Evolutionary conservation across 768 basidiomycete genomes (phyloP), one percentile per base, ranked within the genome.

Genomic region (Tylopilus rubrobrunneus): DNA sequence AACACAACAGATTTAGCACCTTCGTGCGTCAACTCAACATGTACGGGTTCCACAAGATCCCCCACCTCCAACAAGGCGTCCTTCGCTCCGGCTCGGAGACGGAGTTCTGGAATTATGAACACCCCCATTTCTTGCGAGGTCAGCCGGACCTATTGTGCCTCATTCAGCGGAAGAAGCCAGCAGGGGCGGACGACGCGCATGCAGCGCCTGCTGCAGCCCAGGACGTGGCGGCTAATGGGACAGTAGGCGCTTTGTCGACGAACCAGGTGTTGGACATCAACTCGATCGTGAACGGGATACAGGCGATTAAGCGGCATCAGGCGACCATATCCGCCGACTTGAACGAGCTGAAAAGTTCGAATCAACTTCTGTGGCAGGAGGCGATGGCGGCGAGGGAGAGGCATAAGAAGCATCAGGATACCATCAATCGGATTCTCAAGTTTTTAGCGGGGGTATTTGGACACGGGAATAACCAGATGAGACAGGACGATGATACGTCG

Each of bases 41-140:
- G 90, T 95, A 94, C 64, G 92, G 92, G 29, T 96, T 95, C 71
- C 91, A 92, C 74, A 95, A 95, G 74, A 92, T 98, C 45, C 95
- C 94, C 0, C 94, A 98, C 66, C 83, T 98, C 19, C 94, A 96
- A 64, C 91, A 96, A 69, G 94, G 95, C 44, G 93, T 92, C 27
- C 79, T 98, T 56, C 88, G 85, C 66, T 82, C 84, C 67, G 91
- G 94, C 53, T 76, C 81, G 49, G 88, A 87, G 57, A 83, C 82
- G 44, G 92, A 95, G 63, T 80, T 86, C 49, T 90, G 88, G 86
- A 92, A 98, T 69, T 99, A 98, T 71, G 84, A 85, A 56, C 92
- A 97, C 67, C 82, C 86, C 4, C 85, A 91, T 69, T 99, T 99
- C 66, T 83, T 84, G 61, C 82, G 91, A 4, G 92, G 84, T 15